Percentiles rank a stretch among this genome's conserved stretches.
Conservation (phyloP, 2,329 filamentous ascomycete species). For the Chaetomiaceae sp. region DNA sequence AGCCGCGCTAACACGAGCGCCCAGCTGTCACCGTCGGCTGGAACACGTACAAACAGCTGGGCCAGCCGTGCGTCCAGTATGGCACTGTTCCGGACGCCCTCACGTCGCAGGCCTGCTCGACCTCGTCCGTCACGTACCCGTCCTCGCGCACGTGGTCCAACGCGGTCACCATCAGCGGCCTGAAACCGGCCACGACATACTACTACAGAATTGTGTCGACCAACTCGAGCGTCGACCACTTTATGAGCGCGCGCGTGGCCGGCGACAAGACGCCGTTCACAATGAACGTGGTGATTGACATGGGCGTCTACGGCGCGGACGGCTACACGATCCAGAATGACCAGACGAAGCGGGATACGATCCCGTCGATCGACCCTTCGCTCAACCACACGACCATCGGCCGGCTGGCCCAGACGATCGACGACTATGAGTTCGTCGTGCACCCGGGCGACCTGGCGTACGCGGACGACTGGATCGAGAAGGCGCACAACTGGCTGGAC, state of each 20-base stretch:
- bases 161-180: constrained; percentile 15
- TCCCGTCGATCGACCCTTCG: neutral
- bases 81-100: neutral
- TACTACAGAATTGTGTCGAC: constrained; percentile 54
- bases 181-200: constrained; percentile 49
- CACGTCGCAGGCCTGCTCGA: neutral
- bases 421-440: constrained; percentile 50
- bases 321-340: constrained; percentile 44
- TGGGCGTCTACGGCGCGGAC: constrained; percentile 48
- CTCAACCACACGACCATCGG: neutral
- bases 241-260: constrained; percentile 46
- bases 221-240: constrained; percentile 48
- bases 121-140: neutral
- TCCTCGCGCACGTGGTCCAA: neutral
- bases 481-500: constrained; percentile 39
- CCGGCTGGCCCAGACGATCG: constrained; percentile 30
- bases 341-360: constrained; percentile 19
- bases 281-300: constrained; percentile 47
- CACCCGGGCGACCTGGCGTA: constrained; percentile 53
- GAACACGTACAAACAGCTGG: neutral
- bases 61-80: neutral
- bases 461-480: constrained; percentile 51
- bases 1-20: neutral
- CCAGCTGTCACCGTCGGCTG: neutral
- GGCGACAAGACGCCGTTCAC: constrained; percentile 51